Evolutionary conservation across 805 yeast species (phyloP).

Genomic region (Wickerhamiella cacticola): DNA sequence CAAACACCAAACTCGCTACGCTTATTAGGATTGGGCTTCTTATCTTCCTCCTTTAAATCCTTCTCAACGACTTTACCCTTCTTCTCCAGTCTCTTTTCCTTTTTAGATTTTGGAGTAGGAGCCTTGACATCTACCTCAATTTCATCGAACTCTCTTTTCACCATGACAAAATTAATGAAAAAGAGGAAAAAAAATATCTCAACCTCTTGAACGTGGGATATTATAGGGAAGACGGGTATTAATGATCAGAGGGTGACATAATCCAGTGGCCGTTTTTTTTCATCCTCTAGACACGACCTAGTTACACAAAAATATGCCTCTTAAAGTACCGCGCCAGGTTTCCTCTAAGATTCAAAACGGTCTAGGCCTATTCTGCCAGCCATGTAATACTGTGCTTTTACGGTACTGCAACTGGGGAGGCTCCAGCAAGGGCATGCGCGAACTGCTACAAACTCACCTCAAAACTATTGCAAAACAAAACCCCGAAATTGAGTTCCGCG

Average conservation of each 20-base stretch:
- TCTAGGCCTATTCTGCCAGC: slow-evolving; percentile 29
- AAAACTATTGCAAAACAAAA: slow-evolving; percentile 45
- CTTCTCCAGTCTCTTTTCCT: slow-evolving; percentile 76
- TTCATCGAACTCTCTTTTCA: slow-evolving; percentile 28
- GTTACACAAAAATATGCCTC: slow-evolving; percentile 4
- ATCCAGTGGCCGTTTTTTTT: no score
- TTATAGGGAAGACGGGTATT: no score
- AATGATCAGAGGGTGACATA: not conserved
- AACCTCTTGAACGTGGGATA: no score
- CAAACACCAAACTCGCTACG: slow-evolving; percentile 52
- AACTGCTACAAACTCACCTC: slow-evolving; percentile 45
- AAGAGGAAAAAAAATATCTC: no score
- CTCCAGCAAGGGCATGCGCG: slow-evolving; percentile 69
- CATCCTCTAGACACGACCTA: not conserved
- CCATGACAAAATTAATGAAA: not conserved
- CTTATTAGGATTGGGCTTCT: slow-evolving; percentile 14
- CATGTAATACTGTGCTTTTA: slow-evolving; percentile 59
- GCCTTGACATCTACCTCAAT: slow-evolving; percentile 36
- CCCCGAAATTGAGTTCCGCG: slow-evolving; percentile 60
- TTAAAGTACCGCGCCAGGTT: slow-evolving; percentile 5
- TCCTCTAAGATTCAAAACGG: slow-evolving; percentile 24
- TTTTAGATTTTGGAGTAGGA: slow-evolving; percentile 77
- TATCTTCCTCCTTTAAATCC: slow-evolving; percentile 27
- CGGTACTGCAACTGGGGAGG: slow-evolving; percentile 96
- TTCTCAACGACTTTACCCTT: slow-evolving; percentile 37